A percentile compares a stretch with the other conserved stretches of the same genome.
phyloP scores from a whole-genome alignment of 805 yeast species.

The Ogataea dorogensis region DNA sequence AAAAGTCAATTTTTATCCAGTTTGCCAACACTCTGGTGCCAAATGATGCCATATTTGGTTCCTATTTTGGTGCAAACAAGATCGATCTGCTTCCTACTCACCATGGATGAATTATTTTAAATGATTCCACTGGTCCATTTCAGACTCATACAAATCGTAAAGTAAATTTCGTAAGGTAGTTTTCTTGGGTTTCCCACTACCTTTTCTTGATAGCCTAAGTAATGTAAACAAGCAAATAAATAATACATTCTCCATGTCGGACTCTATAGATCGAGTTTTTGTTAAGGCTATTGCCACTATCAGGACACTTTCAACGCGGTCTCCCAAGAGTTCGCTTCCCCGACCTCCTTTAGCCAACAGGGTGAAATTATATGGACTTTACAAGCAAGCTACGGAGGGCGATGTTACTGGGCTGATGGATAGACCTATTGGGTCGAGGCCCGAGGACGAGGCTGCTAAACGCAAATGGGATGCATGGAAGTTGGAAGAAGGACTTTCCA shows the following conservation, averaged over 20 bases:
- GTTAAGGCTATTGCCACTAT: conserved; percentile 81
- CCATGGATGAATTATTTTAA: conserved; percentile 36
- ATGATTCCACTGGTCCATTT: conserved; percentile 70
- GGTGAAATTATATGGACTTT: conserved; percentile 71
- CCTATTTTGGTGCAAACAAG: conserved; percentile 94
- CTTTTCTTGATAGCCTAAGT: conserved; percentile 8
- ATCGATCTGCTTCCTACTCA: conserved; percentile 68
- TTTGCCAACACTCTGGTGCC: conserved; percentile 96
- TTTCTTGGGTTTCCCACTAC: conserved; percentile 4
- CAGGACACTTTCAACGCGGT: conserved; percentile 63
- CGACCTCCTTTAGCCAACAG: conserved; percentile 75
- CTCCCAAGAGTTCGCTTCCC: conserved; percentile 62
- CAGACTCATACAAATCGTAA: conserved; percentile 45
- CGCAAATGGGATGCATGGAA: conserved; percentile 89
- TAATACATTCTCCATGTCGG: conserved; percentile 38
- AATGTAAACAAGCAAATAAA: conserved; percentile 10
- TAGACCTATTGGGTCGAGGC: conserved; percentile 57
- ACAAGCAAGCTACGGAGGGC: conserved; percentile 90
- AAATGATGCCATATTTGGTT: conserved; percentile 61
- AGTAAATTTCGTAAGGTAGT: neutral
- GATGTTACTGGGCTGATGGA: conserved; percentile 68
- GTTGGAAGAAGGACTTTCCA: conserved; percentile 61
- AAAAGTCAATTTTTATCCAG: conserved; percentile 28
- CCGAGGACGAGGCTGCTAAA: conserved; percentile 65
- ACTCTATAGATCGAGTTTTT: conserved; percentile 72